Percentiles rank a stretch among this genome's conserved stretches.
phyloP scores from a whole-genome alignment of 1,284 basidiomycete species.

The Phenoliferia sp. region DNA sequence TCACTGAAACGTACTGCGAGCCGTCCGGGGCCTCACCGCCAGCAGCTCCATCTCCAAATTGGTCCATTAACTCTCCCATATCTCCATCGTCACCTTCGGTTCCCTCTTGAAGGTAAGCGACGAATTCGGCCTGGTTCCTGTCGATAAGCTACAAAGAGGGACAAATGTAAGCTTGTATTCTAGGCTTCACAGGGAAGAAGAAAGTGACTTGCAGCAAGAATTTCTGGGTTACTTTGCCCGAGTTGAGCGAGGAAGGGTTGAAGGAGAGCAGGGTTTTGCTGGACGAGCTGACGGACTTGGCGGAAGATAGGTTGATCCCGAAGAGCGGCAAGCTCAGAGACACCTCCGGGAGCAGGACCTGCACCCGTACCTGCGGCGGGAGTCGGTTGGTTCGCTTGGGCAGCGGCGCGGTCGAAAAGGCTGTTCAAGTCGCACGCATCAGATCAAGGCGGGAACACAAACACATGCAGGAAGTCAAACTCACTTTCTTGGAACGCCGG shows the following conservation, averaged over 20 bases:
- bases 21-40: constrained; percentile 18
- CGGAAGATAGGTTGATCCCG: constrained; percentile 39
- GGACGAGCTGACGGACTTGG: constrained; percentile 52
- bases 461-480: too few relatives aligned
- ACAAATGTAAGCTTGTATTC: not conserved
- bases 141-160: constrained; percentile 26
- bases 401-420: constrained; percentile 44
- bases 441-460: too few relatives aligned
- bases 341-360: constrained; percentile 16
- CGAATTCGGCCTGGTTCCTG: constrained; percentile 36
- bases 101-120: constrained; percentile 36
- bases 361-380: constrained; percentile 32
- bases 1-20: constrained; percentile 66
- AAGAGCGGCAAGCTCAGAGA: constrained; percentile 44
- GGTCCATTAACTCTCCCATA: constrained; percentile 26
- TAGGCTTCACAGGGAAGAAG: not conserved
- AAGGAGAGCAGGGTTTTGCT: constrained; percentile 68
- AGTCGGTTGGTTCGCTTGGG: constrained; percentile 20
- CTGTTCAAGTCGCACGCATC: constrained; percentile 40
- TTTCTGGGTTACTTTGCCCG: constrained; percentile 62
- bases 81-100: constrained; percentile 33
- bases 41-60: constrained; percentile 22
- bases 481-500: not conserved
- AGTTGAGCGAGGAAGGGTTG: constrained; percentile 82
- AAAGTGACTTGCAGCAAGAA: constrained; percentile 42